phyloP scores from a whole-genome alignment of 768 basidiomycete species.

The Russula sp. region DNA sequence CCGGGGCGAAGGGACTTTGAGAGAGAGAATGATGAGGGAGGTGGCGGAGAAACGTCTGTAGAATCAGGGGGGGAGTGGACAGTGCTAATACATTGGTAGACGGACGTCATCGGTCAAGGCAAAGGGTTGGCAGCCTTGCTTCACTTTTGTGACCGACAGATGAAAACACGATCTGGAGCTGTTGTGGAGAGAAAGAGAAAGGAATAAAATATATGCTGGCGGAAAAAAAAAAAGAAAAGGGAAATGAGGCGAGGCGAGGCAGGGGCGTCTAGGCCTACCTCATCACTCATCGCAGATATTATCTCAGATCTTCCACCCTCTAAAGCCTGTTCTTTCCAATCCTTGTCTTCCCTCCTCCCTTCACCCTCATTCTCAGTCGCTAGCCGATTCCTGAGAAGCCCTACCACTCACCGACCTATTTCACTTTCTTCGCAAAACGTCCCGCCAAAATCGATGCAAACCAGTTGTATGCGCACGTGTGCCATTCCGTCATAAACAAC shows the following conservation, averaged over 20 bases:
- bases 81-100: background rate
- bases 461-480: constrained; percentile 22
- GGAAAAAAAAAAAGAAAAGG: constrained; percentile 15
- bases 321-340: constrained; percentile 22
- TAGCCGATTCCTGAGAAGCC: background rate
- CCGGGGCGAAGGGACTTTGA: constrained; percentile 7
- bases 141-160: constrained; percentile 4
- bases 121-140: constrained; percentile 8
- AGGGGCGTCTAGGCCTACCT: constrained; percentile 17
- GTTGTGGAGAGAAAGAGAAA: background rate
- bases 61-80: constrained; percentile 23
- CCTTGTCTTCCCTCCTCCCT: background rate
- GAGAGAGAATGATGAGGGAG: constrained; percentile 7
- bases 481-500: constrained; percentile 4
- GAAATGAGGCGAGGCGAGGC: constrained; percentile 4
- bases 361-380: background rate
- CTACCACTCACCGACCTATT: background rate
- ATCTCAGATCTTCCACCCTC: background rate
- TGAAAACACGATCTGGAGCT: background rate
- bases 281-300: background rate
- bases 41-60: constrained; percentile 24
- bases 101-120: constrained; percentile 23
- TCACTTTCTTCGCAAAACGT: background rate
- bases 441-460: background rate
- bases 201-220: background rate